Base-by-base conservation (phyloP, 768 basidiomycete genomes). In the Russula olivacea region DNA sequence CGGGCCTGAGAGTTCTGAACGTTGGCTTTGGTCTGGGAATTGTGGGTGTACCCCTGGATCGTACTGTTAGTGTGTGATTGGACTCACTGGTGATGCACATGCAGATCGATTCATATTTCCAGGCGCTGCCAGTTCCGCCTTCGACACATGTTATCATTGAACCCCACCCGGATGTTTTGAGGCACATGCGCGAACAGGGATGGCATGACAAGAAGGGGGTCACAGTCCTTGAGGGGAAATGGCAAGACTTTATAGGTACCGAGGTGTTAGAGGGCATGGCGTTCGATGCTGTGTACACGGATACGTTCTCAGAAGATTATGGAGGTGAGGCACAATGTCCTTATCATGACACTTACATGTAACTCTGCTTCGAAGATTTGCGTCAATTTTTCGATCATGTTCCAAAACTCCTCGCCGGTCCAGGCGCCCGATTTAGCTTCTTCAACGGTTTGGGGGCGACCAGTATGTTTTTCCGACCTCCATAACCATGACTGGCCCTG, bases 361-460 rank as follows among this genome's bases (percentile, higher is more conserved):
- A 48, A 50, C 23, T 21, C 43, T 53, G 7, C 19, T 25, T 63
- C 58, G 17, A 61, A 78, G 88, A 88, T 65, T 80, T 98, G 43
- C 83, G 83, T 68, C 76, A 77, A 34, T 96, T 98, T 76, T 98
- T 99, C 73, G 83, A 85, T 59, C 77, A 81, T 50, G 73, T 97
- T 2, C 92, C 91, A 3, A 80, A 89, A 68, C 78, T 99, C 5
- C 78, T 98, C 17, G 79, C 80, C 23, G 85, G 85, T 15, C 81
- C 84, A n/a, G 78, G 85, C 15, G 87, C 89, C n/a, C 79, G 84
- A 17, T 91, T 95, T 72, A 88, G 93, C 64, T 99, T 98, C 76
- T 99, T 98, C 81, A 93, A 99, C 70, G 97, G 97, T 14, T 81
- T 99, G 10, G 97, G 92, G 17, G 96, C 95, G 34, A 98, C 93